Conservation (phyloP, 129 eudicot species). For the Calendula officinalis region DNA sequence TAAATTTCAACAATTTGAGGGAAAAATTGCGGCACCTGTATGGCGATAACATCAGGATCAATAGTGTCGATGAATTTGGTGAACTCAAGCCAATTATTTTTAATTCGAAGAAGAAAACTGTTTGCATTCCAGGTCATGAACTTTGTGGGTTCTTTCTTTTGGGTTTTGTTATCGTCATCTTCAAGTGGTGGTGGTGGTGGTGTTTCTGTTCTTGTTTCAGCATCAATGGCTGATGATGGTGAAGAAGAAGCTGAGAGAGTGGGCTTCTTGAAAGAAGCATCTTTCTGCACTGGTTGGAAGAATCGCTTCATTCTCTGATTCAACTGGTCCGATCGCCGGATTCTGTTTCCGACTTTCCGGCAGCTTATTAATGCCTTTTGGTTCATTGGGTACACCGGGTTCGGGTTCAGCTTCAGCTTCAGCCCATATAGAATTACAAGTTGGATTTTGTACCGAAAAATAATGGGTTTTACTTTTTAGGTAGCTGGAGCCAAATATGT, state of each 20-base stretch:
- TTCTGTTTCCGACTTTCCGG: too few species aligned
- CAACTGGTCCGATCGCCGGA: slow-evolving; percentile 3
- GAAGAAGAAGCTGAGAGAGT: slow-evolving; percentile 34
- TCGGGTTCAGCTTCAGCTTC: too few species aligned
- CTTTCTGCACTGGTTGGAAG: slow-evolving; percentile 75
- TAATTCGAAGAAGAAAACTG: slow-evolving; percentile 83
- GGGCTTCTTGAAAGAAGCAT: slow-evolving; percentile 76
- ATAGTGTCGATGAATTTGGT: slow-evolving; percentile 52
- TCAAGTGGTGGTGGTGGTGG: slow-evolving; percentile 19
- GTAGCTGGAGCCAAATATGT: too few species aligned
- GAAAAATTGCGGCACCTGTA: slow-evolving; percentile 78
- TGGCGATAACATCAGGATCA: slow-evolving; percentile 92
- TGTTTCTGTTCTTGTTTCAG: slow-evolving; percentile 27
- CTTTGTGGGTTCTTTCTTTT: slow-evolving; percentile 68
- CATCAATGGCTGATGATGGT: slow-evolving; percentile 12
- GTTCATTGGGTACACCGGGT: too few species aligned
- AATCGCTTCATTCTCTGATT: slow-evolving; percentile 70
- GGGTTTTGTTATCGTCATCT: slow-evolving; percentile 12
- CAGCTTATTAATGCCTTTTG: too few species aligned
- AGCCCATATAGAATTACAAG: too few species aligned
- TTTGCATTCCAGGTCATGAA: slow-evolving; percentile 97
- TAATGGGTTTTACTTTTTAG: too few species aligned
- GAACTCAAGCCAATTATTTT: slow-evolving; percentile 85
- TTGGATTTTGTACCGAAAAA: too few species aligned
- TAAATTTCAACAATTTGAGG: not conserved